Base-by-base conservation (phyloP, 2,329 filamentous ascomycete genomes). In the Cladosporium halotolerans region DNA sequence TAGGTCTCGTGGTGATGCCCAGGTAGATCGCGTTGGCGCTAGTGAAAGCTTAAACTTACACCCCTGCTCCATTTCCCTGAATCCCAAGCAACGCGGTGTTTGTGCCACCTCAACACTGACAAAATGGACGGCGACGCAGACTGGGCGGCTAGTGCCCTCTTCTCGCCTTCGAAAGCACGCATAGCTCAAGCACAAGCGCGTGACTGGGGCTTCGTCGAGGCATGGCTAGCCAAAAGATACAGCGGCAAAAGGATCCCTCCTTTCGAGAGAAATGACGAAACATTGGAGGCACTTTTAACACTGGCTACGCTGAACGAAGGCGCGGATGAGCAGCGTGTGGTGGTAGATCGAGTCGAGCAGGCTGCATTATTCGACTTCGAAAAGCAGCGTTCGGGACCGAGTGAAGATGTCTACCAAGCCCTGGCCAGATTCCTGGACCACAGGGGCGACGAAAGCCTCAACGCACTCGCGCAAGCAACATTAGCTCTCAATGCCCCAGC, bases 261-360 rank as follows among this genome's bases (percentile, higher is more conserved):
- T 0, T 96, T 96, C 68, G 92, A 97, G 72, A 85, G 89, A 63
- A 96, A 93, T 66, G 79, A 85, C 31, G 87, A 92, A 43, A 96
- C 91, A 0, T 76, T 96, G 46, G 84, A 83, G 58, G 83, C 79
- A 1, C 77, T 96, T 3, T 78, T 95, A 8, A 80, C 85, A 23
- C 77, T 96, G 7, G 87, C 87, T 16, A 76, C 83, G 9, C 76
- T 83, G 40, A 95, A 93, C 66, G 90, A 96, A 65, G 73, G 80
- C 10, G 87, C 86, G 5, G 86, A 91, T 58, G 87, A 91, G 62
- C 83, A 88, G 60, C 76, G 78, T 13, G 73, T 74, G 2, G 69
- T 85, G 1, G 63, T 88, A 9, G 73, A 79, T 28, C 73, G 75
- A 16, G 72, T 85, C 13, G 83, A 89, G 60, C 74, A 77, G 34